Evolutionary conservation across 1,284 basidiomycete species (phyloP), one percentile per base, ranked within the genome.

Genomic region (Trametes versicolor): DNA sequence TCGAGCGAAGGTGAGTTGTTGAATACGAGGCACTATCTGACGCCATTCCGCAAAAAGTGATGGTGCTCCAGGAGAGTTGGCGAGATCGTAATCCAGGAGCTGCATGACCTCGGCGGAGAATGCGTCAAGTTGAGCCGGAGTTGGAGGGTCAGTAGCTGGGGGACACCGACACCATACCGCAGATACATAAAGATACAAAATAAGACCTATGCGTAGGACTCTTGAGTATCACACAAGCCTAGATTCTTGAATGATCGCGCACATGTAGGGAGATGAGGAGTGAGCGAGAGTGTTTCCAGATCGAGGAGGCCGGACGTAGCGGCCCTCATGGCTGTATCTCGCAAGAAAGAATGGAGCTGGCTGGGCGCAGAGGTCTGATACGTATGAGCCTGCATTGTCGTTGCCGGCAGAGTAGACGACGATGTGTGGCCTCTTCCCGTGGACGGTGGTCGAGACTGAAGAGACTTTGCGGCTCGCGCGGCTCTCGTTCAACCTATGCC

Each of bases 261-360:
- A 39, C 37, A 39, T 39, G 37, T 39, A 3, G 15, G 15, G 27
- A 12, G 6, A 29, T 32, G 49, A 19, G 52, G 37, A 47, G 37
- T 39, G 10, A 41, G 62, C 25, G 49, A 34, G 29, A 48, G 59
- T 3, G 32, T 19, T 7, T 48, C 62, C 39, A 56, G 50, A 15
- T 47, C 57, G 15, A 47, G 50, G 9, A 59, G 45, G 45, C 34
- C 50, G 21, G 2, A 5, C 15, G 53, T 48, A n/a, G 49, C 47
- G 4, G 23, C 52, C 27, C 19, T 29, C 37, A 47, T 39, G 29
- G 23, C 4, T 15, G 21, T 53, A 15, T 17, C 4, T 12, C 12
- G 17, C 12, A 19, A 12, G 43, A 12, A 19, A 45, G 43, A 45
- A 23, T 19, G 43, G n/a, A 45, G 19, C 39, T 32, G 29, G 29